These are phyloP conservation scores for Lasiosphaeris hirsuta DNA, from an alignment of 495 filamentous ascomycete species.

Conservation along the genomic window DNA sequence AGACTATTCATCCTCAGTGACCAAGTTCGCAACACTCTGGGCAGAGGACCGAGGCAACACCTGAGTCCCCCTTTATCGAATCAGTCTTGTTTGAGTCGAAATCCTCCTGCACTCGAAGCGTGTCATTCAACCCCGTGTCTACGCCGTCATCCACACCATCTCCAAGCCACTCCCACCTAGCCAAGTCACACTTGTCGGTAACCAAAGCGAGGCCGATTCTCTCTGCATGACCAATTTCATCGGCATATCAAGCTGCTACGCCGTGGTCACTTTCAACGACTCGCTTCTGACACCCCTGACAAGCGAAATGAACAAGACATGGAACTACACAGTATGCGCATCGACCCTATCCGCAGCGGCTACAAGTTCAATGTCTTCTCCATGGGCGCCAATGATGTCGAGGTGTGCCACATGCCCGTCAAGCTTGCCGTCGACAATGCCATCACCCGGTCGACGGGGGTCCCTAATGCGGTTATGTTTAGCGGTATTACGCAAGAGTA, in stretches of 20 bases:
- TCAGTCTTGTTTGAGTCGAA: no score
- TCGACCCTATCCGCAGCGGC: slow-evolving; percentile 10
- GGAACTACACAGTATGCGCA: slow-evolving; percentile 20
- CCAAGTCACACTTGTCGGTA: slow-evolving; percentile 2
- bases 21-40: no score
- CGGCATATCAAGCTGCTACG: slow-evolving; percentile 19
- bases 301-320: slow-evolving; percentile 14
- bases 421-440: slow-evolving; percentile 24
- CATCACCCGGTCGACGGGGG: slow-evolving; percentile 16
- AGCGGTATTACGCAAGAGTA: not conserved
- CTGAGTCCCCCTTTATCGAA: no score
- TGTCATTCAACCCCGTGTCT: no score
- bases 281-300: slow-evolving; percentile 10
- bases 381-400: slow-evolving; percentile 1
- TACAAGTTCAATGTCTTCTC: not conserved
- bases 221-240: slow-evolving; percentile 14
- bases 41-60: no score
- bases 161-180: slow-evolving; percentile 2
- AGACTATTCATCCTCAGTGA: no score
- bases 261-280: slow-evolving; percentile 18
- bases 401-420: slow-evolving; percentile 14
- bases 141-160: slow-evolving; percentile 12
- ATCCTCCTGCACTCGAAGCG: no score
- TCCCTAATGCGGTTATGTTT: slow-evolving; percentile 4
- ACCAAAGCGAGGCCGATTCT: not conserved